A percentile compares a stretch with the other conserved stretches of the same genome.
Conservation (phyloP, 495 filamentous ascomycete species). For the Venustampulla echinocandica region DNA sequence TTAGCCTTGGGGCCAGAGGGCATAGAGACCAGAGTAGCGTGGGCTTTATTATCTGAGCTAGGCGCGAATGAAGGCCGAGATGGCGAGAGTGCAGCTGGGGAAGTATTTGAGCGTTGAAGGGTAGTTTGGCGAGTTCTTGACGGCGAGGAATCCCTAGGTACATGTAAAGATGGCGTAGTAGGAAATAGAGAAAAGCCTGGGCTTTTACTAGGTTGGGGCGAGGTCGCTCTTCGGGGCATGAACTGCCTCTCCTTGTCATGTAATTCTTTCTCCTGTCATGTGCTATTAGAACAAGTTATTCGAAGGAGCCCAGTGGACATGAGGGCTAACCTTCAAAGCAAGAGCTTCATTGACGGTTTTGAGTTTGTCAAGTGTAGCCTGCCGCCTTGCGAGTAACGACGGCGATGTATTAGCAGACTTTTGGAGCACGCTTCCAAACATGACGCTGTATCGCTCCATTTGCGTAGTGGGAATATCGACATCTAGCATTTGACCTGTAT, state of each 20-base stretch:
- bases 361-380: conserved; percentile 58
- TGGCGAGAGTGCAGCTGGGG: conserved; percentile 43
- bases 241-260: conserved; percentile 20
- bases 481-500: conserved; percentile 40
- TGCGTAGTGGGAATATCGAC: conserved; percentile 74
- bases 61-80: conserved; percentile 22
- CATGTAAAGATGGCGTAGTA: conserved; percentile 32
- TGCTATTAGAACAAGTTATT: conserved; percentile 14
- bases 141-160: conserved; percentile 8
- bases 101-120: conserved; percentile 51
- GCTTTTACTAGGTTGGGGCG: conserved; percentile 47
- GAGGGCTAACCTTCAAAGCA: conserved; percentile 26
- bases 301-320: conserved; percentile 7
- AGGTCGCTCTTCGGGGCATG: conserved; percentile 45
- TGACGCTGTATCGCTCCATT: conserved; percentile 87
- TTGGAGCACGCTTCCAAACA: conserved; percentile 74
- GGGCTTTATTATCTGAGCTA: conserved; percentile 12
- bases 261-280: conserved; percentile 19
- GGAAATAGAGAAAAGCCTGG: conserved; percentile 61
- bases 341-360: conserved; percentile 41
- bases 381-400: conserved; percentile 54
- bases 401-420: conserved; percentile 28
- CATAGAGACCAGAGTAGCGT: conserved; percentile 11
- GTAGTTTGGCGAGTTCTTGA: conserved; percentile 30
- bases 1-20: too few species aligned